These are phyloP conservation scores for Byssochlamys sp. DNA, from an alignment of 2,329 filamentous ascomycete species.

Conservation along the genomic window DNA sequence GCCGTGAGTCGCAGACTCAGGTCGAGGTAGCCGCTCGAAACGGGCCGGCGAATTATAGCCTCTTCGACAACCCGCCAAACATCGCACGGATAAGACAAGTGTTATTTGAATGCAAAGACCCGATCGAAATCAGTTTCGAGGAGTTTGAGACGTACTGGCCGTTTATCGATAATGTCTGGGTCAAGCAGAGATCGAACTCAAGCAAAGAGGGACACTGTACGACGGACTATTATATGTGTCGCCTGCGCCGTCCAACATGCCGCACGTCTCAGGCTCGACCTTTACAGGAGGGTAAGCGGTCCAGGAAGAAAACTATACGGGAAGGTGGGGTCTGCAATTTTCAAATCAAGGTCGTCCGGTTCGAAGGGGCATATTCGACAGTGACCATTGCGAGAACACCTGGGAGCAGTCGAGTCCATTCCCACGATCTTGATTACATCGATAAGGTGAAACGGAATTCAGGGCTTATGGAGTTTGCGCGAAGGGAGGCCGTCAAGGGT, in stretches of 20 bases:
- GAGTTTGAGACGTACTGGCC: conserved; percentile 42
- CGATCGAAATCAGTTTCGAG: conserved; percentile 36
- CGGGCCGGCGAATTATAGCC: conserved; percentile 13
- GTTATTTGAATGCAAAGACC: conserved; percentile 37
- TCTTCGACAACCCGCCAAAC: conserved; percentile 36
- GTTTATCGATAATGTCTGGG: conserved; percentile 44
- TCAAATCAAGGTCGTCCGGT: conserved; percentile 39
- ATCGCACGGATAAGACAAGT: conserved; percentile 34
- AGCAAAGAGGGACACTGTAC: conserved; percentile 34
- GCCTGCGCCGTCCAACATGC: conserved; percentile 31
- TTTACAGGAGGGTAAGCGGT: conserved; percentile 36
- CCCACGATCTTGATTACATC: conserved; percentile 40
- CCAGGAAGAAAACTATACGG: conserved; percentile 35
- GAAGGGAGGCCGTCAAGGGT: conserved; percentile 36
- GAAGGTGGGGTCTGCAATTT: conserved; percentile 40
- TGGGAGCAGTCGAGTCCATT: conserved; percentile 31
- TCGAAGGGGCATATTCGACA: conserved; percentile 34
- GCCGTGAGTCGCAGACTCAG: neutral
- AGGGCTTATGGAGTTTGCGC: conserved; percentile 39
- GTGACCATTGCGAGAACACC: conserved; percentile 36
- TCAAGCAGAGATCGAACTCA: conserved; percentile 35
- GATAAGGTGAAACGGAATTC: conserved; percentile 41
- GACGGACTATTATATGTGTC: conserved; percentile 41
- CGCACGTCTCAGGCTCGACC: conserved; percentile 33
- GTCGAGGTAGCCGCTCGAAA: neutral